These are phyloP conservation scores for Calocybe gambosa DNA, from an alignment of 1,284 basidiomycete species.

Conservation along the genomic window DNA sequence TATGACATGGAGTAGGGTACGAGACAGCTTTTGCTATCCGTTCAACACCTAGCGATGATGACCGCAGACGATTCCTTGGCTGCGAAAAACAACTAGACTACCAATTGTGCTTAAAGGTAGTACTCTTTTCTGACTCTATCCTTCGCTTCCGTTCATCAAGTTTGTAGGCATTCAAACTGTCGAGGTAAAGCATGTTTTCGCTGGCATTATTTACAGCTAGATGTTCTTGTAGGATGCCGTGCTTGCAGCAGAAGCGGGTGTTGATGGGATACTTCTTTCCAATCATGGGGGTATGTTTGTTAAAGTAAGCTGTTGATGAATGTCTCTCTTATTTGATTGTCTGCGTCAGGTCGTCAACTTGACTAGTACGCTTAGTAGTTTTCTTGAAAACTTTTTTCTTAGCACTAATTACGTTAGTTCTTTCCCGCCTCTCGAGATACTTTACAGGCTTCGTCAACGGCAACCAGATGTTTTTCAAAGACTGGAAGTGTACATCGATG, in stretches of 20 bases:
- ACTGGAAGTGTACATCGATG: constrained; percentile 85
- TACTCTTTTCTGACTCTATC: constrained; percentile 1
- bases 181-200: constrained; percentile 37
- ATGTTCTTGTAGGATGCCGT: constrained; percentile 60
- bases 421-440: constrained; percentile 68
- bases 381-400: not conserved
- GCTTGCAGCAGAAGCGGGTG: constrained; percentile 81
- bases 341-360: constrained; percentile 65
- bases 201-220: constrained; percentile 1
- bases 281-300: constrained; percentile 78
- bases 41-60: not conserved
- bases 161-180: constrained; percentile 66
- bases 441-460: constrained; percentile 66
- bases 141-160: not conserved
- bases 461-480: constrained; percentile 73
- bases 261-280: constrained; percentile 83
- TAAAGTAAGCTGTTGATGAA: constrained; percentile 12
- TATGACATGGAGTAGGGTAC: constrained; percentile 68
- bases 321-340: constrained; percentile 4
- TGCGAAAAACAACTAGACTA: constrained; percentile 66
- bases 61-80: constrained; percentile 68
- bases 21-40: constrained; percentile 1
- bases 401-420: constrained; percentile 34
- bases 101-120: constrained; percentile 82
- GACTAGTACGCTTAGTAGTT: constrained; percentile 51